A percentile compares a stretch with the other conserved stretches of the same genome.
Conservation (phyloP, 2,329 filamentous ascomycete species). For the Aspergillus fructus region DNA sequence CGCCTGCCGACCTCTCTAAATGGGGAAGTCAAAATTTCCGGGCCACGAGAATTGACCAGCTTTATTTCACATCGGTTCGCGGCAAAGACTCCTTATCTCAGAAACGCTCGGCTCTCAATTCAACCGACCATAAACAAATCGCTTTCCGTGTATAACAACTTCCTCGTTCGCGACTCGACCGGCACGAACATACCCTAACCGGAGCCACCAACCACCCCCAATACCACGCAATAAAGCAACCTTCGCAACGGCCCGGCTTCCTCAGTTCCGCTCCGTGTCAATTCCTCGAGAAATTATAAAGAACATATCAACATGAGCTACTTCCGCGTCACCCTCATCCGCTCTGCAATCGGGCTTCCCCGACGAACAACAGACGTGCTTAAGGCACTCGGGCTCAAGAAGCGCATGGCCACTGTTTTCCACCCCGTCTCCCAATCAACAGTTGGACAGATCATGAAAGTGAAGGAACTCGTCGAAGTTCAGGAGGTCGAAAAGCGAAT, state of each 20-base stretch:
- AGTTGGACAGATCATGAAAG: slow-evolving; percentile 87
- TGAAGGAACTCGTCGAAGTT: slow-evolving; percentile 87
- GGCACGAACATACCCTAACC: not conserved
- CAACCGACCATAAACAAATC: not conserved
- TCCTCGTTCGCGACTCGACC: not conserved
- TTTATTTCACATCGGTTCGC: not conserved
- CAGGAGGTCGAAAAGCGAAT: slow-evolving; percentile 69
- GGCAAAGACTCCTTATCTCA: not conserved
- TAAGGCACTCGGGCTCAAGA: slow-evolving; percentile 78
- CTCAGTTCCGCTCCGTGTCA: not conserved
- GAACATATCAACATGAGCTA: slow-evolving; percentile 60
- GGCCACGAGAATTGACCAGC: not conserved
- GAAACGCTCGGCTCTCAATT: not conserved
- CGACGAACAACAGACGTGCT: slow-evolving; percentile 76
- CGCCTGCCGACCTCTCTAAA: slow-evolving; percentile 23
- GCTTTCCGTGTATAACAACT: not conserved
- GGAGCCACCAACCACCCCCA: not conserved
- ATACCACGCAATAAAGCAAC: not conserved
- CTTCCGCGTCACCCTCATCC: slow-evolving; percentile 89
- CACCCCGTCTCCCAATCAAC: slow-evolving; percentile 77
- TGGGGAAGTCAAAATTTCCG: slow-evolving; percentile 20
- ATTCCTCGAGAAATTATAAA: not conserved
- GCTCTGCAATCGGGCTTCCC: slow-evolving; percentile 85
- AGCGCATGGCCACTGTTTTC: slow-evolving; percentile 84
- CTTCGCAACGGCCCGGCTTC: not conserved